Evolutionary conservation across 2,329 filamentous ascomycete species (phyloP), one percentile per base, ranked within the genome.

Genomic region (Cordyceps tenuipes): DNA sequence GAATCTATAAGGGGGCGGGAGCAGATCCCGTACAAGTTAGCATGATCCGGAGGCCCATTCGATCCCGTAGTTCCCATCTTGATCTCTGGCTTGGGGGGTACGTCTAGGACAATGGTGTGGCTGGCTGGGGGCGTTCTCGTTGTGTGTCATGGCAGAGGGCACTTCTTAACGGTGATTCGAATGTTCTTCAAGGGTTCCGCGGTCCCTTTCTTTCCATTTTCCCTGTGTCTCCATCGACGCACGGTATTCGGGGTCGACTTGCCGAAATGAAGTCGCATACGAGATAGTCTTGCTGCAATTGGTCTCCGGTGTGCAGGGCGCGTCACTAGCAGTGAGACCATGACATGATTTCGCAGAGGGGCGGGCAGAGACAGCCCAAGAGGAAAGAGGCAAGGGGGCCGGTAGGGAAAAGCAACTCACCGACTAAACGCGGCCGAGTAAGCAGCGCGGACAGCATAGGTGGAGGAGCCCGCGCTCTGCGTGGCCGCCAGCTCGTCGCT

Each of bases 391-490:
- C 47, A 31, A 50, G 53, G 62, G 39, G 23, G 62, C 36, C 48
- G 47, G 61, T 34, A 46, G 21, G 29, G 6, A 23, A 23, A 44
- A 34, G 60, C 78, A 29, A 6, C 81, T 69, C 75, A 88, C 85
- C 87, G 82, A 74, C 84, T 86, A 70, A 93, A 89, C 7, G 89
- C 89, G 31, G 87, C 84, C 31, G 86, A 83, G 73, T 93, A 92
- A 47, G 87, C 81, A 60, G 88, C 82, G 55, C 87, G 78, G 48
- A 87, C 78, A 52, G 85, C 82, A 72, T 88, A 86, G 54, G 77
- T 76, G 49, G 77, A 77, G 47, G 79, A 74, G n/a, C 71, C 71
- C 34, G 66, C 67, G 47, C 68, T 70, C 59, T 67, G 68, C 29
- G 68, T 67, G 2, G 65, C 66, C 19, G 66, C 66, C 43, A 70